Evolutionary conservation across 306 rosid species (phyloP).

Genomic region (Inga oerstediana): DNA sequence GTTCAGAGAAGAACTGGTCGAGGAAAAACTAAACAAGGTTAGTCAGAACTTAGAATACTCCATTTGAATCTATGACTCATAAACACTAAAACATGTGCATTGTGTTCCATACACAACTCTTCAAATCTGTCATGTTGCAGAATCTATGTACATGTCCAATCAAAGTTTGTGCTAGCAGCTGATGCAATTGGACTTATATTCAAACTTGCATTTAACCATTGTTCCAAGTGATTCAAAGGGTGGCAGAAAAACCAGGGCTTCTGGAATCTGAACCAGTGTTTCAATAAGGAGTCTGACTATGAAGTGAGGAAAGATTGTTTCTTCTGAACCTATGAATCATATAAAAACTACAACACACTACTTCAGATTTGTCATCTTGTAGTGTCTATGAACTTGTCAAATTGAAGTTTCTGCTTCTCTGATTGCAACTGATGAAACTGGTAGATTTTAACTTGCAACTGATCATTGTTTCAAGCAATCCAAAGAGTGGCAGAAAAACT

Average conservation of each 20-base stretch:
- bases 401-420: not conserved
- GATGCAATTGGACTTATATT: not conserved
- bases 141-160: too few relatives aligned
- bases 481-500: not conserved
- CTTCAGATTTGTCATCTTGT: not conserved
- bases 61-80: slow-evolving; percentile 36
- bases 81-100: not conserved
- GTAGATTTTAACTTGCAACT: not conserved
- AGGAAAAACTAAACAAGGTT: slow-evolving; percentile 57
- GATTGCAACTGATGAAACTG: not conserved
- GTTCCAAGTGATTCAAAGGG: not conserved
- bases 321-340: slow-evolving; percentile 36
- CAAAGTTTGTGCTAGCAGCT: too few relatives aligned
- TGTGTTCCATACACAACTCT: not conserved
- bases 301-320: slow-evolving; percentile 66
- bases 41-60: slow-evolving; percentile 50
- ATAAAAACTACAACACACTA: not conserved
- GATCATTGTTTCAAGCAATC: not conserved
- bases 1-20: slow-evolving; percentile 67
- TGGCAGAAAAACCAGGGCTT: not conserved
- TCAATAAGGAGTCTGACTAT: not conserved
- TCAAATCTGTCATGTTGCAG: not conserved
- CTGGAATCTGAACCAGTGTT: too few relatives aligned
- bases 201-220: not conserved
- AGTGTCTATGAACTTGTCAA: not conserved